phyloP scores from a whole-genome alignment of 495 filamentous ascomycete species.

The Talaromyces proteolyticus region DNA sequence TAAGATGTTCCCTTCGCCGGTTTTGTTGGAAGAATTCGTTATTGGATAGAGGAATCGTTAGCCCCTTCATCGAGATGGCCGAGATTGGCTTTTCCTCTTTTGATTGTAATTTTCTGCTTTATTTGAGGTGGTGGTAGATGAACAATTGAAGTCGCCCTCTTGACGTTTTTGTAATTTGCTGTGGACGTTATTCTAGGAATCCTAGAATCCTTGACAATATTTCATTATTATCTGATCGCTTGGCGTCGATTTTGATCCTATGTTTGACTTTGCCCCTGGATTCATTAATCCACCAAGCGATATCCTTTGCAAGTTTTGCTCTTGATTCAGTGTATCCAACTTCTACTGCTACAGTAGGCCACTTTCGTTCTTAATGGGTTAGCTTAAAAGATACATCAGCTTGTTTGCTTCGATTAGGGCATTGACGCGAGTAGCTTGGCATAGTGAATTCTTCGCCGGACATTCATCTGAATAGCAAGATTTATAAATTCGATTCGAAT shows the following conservation, averaged over 20 bases:
- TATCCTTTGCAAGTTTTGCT: neutral
- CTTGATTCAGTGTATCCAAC: neutral
- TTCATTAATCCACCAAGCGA: neutral
- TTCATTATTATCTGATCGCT: neutral
- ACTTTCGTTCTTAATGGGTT: neutral
- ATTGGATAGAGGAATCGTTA: no score
- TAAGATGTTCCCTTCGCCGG: no score
- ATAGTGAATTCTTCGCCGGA: neutral
- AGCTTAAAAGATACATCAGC: neutral
- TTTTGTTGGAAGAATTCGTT: no score
- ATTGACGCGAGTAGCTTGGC: neutral
- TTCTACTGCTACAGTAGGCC: neutral
- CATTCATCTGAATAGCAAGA: neutral
- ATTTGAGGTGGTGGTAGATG: neutral
- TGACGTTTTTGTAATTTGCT: neutral
- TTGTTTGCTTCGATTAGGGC: neutral
- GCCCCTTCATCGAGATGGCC: neutral
- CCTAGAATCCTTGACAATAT: neutral
- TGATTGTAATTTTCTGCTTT: neutral
- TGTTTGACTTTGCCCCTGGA: neutral
- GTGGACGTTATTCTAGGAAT: neutral
- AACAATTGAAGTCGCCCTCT: neutral
- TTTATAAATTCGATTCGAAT: neutral
- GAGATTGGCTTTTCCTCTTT: neutral
- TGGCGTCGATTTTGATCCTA: neutral